Evolutionary conservation across 2,329 filamentous ascomycete species (phyloP).

Genomic region (Nothophaeocryptopus gaeumannii): DNA sequence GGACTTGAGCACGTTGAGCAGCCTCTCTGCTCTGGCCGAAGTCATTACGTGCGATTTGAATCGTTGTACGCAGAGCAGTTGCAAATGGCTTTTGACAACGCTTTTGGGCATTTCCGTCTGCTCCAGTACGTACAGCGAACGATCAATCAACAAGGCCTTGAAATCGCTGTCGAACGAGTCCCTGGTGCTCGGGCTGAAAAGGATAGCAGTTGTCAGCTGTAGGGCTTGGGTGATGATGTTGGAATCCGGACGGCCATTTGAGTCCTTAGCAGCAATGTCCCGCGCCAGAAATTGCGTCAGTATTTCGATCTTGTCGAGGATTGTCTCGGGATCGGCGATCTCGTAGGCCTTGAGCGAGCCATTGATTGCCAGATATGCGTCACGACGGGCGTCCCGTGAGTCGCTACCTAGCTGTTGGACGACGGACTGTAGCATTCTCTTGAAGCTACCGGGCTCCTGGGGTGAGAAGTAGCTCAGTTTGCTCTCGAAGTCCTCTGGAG

Average conservation of each 20-base stretch:
- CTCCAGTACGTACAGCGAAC: slow-evolving; percentile 71
- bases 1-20: slow-evolving; percentile 68
- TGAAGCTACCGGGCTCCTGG: slow-evolving; percentile 59
- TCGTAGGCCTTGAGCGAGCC: slow-evolving; percentile 77
- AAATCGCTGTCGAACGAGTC: slow-evolving; percentile 70
- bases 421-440: slow-evolving; percentile 80
- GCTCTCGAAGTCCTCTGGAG: slow-evolving; percentile 39
- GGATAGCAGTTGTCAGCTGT: slow-evolving; percentile 71
- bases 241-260: slow-evolving; percentile 53
- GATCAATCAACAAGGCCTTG: slow-evolving; percentile 73
- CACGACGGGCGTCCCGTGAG: slow-evolving; percentile 69
- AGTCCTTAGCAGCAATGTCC: slow-evolving; percentile 66
- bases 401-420: slow-evolving; percentile 75
- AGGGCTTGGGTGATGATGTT: slow-evolving; percentile 75
- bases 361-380: slow-evolving; percentile 81
- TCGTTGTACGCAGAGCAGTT: slow-evolving; percentile 74
- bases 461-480: slow-evolving; percentile 42
- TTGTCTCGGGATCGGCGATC: slow-evolving; percentile 68
- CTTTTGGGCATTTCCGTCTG: slow-evolving; percentile 70
- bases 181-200: slow-evolving; percentile 66
- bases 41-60: slow-evolving; percentile 75
- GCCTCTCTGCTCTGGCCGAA: slow-evolving; percentile 63
- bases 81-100: slow-evolving; percentile 73
- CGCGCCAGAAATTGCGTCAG: slow-evolving; percentile 80
- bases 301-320: slow-evolving; percentile 72